Conservation (phyloP, 257 asterid genomes). For the Scutellaria galericulata region DNA sequence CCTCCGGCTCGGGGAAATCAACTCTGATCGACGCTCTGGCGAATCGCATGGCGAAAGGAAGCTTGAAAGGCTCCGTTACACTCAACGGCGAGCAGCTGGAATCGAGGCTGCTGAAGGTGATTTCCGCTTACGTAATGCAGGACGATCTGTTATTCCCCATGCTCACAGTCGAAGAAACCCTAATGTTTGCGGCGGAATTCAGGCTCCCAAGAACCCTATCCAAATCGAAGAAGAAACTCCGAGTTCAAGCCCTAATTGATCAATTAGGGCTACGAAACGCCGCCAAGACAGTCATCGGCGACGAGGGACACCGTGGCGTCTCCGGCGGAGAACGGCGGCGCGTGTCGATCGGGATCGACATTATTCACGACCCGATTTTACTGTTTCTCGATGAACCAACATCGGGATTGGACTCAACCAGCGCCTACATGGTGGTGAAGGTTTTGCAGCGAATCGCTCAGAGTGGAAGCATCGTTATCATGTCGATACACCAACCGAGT, state of each 20-base stretch:
- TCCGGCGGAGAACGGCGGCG: conserved; percentile 75
- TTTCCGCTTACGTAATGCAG: conserved; percentile 86
- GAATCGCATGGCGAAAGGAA: conserved; percentile 66
- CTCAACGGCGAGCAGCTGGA: conserved; percentile 71
- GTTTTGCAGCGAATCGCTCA: conserved; percentile 80
- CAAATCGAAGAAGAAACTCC: conserved; percentile 51
- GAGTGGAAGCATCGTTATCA: conserved; percentile 79
- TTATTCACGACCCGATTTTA: conserved; percentile 79
- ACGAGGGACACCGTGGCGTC: conserved; percentile 69
- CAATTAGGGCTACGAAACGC: conserved; percentile 52
- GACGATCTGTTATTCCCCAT: conserved; percentile 79
- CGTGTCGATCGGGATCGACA: conserved; percentile 84
- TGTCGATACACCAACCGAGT: conserved; percentile 90
- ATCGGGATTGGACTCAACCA: conserved; percentile 79
- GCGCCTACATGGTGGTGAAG: conserved; percentile 88
- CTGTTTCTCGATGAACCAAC: conserved; percentile 85
- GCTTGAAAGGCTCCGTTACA: conserved; percentile 66
- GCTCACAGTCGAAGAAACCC: conserved; percentile 84
- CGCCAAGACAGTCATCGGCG: conserved; percentile 56
- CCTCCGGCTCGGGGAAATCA: conserved; percentile 81
- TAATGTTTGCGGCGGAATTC: conserved; percentile 84
- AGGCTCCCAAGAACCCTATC: conserved; percentile 59
- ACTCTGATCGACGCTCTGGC: conserved; percentile 77
- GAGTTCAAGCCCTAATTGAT: conserved; percentile 54
- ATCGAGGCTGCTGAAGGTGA: conserved; percentile 60